A percentile compares a stretch with the other conserved stretches of the same genome.
Conservation (phyloP, 139 green algal genomes). For the Auxenochlorella pyrenoidosa region DNA sequence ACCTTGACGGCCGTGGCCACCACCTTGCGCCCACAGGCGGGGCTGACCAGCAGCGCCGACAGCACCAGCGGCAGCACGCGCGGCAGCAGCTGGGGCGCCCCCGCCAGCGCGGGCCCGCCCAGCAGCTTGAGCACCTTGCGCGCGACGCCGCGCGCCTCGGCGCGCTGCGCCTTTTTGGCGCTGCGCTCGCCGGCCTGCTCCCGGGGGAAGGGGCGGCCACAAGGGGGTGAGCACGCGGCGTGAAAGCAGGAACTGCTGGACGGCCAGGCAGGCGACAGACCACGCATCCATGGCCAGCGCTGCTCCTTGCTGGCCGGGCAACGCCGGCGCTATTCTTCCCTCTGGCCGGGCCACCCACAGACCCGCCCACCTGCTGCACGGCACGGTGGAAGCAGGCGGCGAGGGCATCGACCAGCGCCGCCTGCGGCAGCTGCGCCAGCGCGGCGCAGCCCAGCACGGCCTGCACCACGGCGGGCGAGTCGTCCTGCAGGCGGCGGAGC, state of each 20-base stretch:
- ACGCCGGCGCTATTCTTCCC: no score
- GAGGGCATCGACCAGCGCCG: constrained; percentile 34
- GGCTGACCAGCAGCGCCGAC: constrained; percentile 6
- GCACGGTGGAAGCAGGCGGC: constrained; percentile 13
- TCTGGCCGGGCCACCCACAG: neutral
- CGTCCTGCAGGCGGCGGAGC: constrained; percentile 51
- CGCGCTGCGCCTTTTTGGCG: constrained; percentile 12
- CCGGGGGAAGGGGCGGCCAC: no score
- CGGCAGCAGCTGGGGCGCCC: neutral
- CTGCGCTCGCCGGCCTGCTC: neutral
- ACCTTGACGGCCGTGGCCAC: constrained; percentile 2
- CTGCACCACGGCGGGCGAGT: constrained; percentile 46
- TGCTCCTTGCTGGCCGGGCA: no score
- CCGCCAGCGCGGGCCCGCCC: constrained; percentile 15
- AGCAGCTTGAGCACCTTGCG: constrained; percentile 37
- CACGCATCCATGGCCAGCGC: neutral
- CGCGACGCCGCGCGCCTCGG: constrained; percentile 28
- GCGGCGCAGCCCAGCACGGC: constrained; percentile 14
- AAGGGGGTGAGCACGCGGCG: no score
- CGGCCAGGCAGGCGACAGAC: neutral
- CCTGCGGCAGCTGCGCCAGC: constrained; percentile 22
- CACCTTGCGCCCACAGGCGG: constrained; percentile 24
- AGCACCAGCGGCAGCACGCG: constrained; percentile 14
- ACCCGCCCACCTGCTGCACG: neutral
- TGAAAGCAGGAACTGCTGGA: no score